Conservation (phyloP, 805 yeast species). For the Scheffersomyces lignosus region DNA sequence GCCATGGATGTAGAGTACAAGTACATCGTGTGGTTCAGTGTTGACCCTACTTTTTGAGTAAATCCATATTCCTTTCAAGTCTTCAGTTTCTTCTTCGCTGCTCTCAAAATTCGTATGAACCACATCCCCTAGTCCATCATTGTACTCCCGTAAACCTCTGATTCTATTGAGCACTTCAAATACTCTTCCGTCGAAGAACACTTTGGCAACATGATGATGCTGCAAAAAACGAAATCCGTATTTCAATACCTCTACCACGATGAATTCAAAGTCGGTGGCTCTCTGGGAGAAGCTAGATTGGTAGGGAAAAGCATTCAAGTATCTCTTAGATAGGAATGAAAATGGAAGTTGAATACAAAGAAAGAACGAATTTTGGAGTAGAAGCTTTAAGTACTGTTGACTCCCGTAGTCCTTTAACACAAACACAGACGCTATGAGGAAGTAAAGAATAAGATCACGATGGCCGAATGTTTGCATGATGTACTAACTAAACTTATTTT, state of each 20-base stretch:
- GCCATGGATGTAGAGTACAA: conserved; percentile 48
- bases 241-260: conserved; percentile 8
- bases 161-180: conserved; percentile 29
- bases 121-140: conserved; percentile 34
- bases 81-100: conserved; percentile 4
- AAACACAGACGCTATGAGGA: conserved; percentile 16
- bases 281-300: conserved; percentile 27
- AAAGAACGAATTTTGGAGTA: conserved; percentile 14
- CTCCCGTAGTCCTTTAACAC: conserved; percentile 23
- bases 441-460: conserved; percentile 23
- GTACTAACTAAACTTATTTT: no score
- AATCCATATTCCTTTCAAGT: conserved; percentile 32
- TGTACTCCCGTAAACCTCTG: conserved; percentile 30
- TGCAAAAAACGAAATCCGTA: conserved; percentile 2
- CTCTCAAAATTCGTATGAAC: neutral
- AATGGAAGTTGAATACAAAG: conserved; percentile 6
- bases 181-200: conserved; percentile 15
- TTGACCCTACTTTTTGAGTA: conserved; percentile 25
- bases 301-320: conserved; percentile 9
- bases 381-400: conserved; percentile 13
- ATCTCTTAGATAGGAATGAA: conserved; percentile 4
- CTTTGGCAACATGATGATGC: conserved; percentile 1
- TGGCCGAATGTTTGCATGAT: conserved; percentile 13
- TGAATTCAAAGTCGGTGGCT: conserved; percentile 13
- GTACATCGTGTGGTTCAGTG: conserved; percentile 32